These are phyloP conservation scores for Tieghemostelium lacteum DNA, from an alignment of 78 protist genomes.

Conservation along the genomic window DNA sequence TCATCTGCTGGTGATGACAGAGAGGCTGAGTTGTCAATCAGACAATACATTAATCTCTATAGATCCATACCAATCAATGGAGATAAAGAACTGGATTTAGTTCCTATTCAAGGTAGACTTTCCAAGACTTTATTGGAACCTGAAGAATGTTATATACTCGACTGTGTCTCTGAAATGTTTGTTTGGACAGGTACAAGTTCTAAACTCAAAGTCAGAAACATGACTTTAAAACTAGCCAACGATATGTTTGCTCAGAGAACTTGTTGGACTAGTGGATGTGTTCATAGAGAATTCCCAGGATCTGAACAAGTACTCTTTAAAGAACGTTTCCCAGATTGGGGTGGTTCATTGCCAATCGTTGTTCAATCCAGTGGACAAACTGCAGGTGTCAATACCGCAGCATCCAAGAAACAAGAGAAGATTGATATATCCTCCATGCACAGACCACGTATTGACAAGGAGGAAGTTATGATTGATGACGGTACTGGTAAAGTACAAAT, in stretches of 20 bases:
- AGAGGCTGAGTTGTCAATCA: conserved; percentile 72
- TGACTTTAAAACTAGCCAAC: conserved; percentile 41
- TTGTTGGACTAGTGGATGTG: conserved; percentile 6
- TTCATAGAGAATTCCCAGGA: conserved; percentile 78
- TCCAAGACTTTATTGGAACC: conserved; percentile 56
- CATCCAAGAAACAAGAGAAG: conserved; percentile 61
- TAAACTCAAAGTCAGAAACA: conserved; percentile 40
- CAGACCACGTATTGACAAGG: conserved; percentile 58
- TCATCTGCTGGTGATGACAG: conserved; percentile 76
- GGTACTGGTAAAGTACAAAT: conserved; percentile 56
- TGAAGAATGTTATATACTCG: conserved; percentile 63
- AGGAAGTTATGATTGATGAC: conserved; percentile 84
- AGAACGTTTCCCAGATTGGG: conserved; percentile 83
- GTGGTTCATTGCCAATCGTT: conserved; percentile 70
- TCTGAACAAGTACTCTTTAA: conserved; percentile 80
- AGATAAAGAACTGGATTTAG: conserved; percentile 41
- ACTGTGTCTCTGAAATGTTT: conserved; percentile 78
- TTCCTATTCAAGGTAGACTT: conserved; percentile 55
- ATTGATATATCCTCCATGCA: conserved; percentile 34
- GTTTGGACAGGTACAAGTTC: conserved; percentile 82
- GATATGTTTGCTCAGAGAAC: conserved; percentile 39
- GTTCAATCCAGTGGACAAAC: conserved; percentile 39
- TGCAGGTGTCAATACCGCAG: conserved; percentile 75
- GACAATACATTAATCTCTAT: conserved; percentile 51
- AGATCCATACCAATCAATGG: conserved; percentile 20